Conservation (phyloP, 495 filamentous ascomycete species). For the Hypoxylon rickii region DNA sequence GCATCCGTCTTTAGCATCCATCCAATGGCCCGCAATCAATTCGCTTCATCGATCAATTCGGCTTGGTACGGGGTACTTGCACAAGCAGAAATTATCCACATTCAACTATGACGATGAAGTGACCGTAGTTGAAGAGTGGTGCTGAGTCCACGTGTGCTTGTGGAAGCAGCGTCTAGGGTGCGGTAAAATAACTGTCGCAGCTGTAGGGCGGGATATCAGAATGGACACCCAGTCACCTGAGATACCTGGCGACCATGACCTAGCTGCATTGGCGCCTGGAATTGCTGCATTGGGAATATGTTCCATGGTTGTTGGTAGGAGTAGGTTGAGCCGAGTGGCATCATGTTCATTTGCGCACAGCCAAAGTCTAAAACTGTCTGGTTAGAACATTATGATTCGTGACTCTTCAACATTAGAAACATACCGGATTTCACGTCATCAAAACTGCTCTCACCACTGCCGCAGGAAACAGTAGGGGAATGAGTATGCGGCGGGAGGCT, state of each 20-base stretch:
- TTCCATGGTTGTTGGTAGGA: neutral
- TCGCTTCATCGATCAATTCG: too few species aligned
- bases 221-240: neutral
- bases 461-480: constrained; percentile 30
- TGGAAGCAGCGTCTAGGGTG: too few species aligned
- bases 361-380: constrained; percentile 12
- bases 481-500: constrained; percentile 28
- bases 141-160: too few species aligned
- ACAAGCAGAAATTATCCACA: too few species aligned
- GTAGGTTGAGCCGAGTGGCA: neutral
- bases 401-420: neutral
- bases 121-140: too few species aligned
- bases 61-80: too few species aligned
- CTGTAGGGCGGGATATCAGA: too few species aligned
- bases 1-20: too few species aligned
- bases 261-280: neutral
- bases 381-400: constrained; percentile 19
- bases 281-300: neutral
- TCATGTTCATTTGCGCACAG: neutral
- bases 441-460: constrained; percentile 23
- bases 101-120: too few species aligned
- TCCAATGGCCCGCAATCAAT: too few species aligned
- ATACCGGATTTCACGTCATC: constrained; percentile 39
- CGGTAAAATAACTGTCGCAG: too few species aligned
- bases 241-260: neutral